Base-by-base conservation (phyloP, 768 basidiomycete species). In the Boletus pseudo-olivaceus region DNA sequence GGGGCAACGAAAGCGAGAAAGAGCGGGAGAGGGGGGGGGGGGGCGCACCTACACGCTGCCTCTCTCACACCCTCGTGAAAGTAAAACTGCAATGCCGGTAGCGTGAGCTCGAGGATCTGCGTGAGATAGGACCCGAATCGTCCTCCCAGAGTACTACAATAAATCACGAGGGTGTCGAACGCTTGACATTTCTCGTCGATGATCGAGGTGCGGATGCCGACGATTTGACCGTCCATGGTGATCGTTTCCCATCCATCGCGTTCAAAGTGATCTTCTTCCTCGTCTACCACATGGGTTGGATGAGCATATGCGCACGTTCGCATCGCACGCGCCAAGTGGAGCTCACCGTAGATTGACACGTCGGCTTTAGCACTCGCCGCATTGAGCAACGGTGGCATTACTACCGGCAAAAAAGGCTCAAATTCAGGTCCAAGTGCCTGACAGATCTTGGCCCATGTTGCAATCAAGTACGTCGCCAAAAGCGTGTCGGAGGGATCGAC, bases 111-210 rank as follows among this genome's bases (percentile, higher is more conserved):
- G 4, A 93, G 75, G 10, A 78, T 80, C 62, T 87, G 88, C 26
- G 82, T 66, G 2, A 93, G 72, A 62, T 89, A 93, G 0, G 89
- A 88, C 1, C 82, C 84, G 60, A 90, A 91, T 3, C 78, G 75
- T 84, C 78, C 72, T 0, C 81, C 81, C 0, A 93, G 77, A 5
- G 85, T 83, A 39, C 83, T 85, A 57, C 83, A 85, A 64, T 91
- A 88, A 20, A 91, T 87, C 14, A 91, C 82, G 7, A 93, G 76
- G n/a, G 88, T 91, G 63, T 91, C 88, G 59, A 92, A 90, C 3
- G 91, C 90, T 63, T 90, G 87, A 53, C 89, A 90, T 63, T 93
- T 93, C 60, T 93, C 90, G 64, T 93, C 90, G 61, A 93, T 83
- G 1, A 82, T 82, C 0, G 88, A 93, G 4, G 90, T 93, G 51